Evolutionary conservation across 2,329 filamentous ascomycete genomes (phyloP), one percentile per base, ranked within the genome.

Genomic region (Fulvia fulva): DNA sequence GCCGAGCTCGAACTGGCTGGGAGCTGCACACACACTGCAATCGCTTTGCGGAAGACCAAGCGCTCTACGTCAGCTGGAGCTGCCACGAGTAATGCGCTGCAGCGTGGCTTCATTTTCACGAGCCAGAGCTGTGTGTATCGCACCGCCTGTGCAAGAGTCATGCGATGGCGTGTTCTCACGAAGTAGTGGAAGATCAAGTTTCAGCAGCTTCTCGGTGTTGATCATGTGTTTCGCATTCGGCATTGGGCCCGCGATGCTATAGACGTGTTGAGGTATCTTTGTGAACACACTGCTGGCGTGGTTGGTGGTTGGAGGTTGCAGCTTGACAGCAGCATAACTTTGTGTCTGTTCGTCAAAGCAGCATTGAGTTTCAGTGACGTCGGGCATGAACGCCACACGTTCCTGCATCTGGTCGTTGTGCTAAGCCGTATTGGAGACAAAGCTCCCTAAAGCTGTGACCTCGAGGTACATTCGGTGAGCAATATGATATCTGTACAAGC

Each of bases 61-160:
- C 11, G 16, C 2, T 6, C 47, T 21, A 50, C n/a, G 26, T 32
- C 47, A 50, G 47, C 47, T 50, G 11, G 11, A 32, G 47, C 47
- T 32, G 12, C 37, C 45, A 23, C 50, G 55, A 57, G 49, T 57
- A 46, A 57, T 52, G 55, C 19, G 21, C 41, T 53, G 55, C 50
- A 57, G 30, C 19, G n/a, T 47, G 41, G 50, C 50, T 53, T 41
- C 50, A 2, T n/a, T 21, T 21, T 12, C 26, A 32, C 49, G 9
- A 49, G 45, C 37, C 41, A 41, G 23, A 22, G 41, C 16, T 53
- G 43, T 53, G 50, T 53, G 32, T 47, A 57, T 57, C 55, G 54
- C 44, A 25, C 44, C 8, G 22, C 21, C 25, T 26, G 21, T 4
- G 47, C 47, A 21, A 32, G 47, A 50, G 47, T 50, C 47, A 50